Percentiles rank a stretch among this genome's conserved stretches.
Evolutionary conservation across 1,139 yeast genomes (phyloP).

Genomic region (Nadsonia commutata): DNA sequence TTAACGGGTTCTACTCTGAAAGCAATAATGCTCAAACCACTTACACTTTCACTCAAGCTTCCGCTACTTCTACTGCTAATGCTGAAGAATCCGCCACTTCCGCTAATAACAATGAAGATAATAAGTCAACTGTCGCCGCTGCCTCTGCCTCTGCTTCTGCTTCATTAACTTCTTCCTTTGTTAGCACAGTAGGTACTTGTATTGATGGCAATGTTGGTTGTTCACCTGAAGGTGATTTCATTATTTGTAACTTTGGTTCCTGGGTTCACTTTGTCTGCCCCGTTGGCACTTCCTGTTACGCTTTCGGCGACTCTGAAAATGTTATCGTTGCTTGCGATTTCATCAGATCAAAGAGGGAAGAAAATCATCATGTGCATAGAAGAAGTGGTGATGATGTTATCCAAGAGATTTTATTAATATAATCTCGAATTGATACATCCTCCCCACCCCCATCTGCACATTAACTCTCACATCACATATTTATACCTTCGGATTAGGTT

Average conservation of each 20-base stretch:
- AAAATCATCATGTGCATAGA: not conserved
- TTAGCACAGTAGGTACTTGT: constrained; percentile 21
- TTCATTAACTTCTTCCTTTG: not conserved
- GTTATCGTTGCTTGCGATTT: constrained; percentile 16
- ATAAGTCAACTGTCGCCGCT: not conserved
- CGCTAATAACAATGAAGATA: not conserved
- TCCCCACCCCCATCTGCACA: too few relatives aligned
- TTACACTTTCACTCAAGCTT: not conserved
- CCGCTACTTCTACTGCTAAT: not conserved
- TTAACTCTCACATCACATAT: too few relatives aligned
- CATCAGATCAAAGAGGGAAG: not conserved
- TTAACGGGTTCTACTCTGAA: not conserved
- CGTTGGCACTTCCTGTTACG: constrained; percentile 43
- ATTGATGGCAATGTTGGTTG: constrained; percentile 37
- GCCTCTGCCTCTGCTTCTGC: not conserved
- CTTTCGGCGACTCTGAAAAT: constrained; percentile 22
- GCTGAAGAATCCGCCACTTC: not conserved
- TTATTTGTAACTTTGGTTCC: constrained; percentile 37
- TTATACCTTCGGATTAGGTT: not conserved
- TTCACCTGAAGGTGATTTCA: constrained; percentile 32
- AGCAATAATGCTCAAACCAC: not conserved
- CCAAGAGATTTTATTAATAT: not conserved
- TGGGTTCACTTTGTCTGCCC: constrained; percentile 46
- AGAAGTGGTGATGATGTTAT: not conserved
- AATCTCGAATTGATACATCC: too few relatives aligned